Evolutionary conservation across 2,329 filamentous ascomycete genomes (phyloP).

Genomic region (Fusarium sp.): DNA sequence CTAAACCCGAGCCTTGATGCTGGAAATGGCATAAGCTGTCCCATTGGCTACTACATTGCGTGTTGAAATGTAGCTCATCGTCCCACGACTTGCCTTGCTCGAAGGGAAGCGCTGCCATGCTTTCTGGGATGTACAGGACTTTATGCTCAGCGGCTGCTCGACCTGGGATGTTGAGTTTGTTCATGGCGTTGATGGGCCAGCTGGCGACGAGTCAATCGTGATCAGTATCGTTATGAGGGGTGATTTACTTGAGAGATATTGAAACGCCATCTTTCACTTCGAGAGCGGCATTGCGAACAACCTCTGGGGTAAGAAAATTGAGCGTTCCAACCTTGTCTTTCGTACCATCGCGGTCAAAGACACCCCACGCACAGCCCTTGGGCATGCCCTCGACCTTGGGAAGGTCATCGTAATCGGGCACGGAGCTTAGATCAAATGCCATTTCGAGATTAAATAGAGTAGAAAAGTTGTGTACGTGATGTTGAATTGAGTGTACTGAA

Average conservation of each 20-base stretch:
- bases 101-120: constrained; percentile 29
- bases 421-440: constrained; percentile 6
- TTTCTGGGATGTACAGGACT: constrained; percentile 52
- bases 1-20: constrained; percentile 59
- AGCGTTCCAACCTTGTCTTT: constrained; percentile 67
- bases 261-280: constrained; percentile 59
- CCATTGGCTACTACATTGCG: constrained; percentile 70
- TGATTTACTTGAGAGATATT: constrained; percentile 65
- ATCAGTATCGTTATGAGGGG: accelerated
- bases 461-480: no score
- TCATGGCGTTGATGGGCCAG: constrained; percentile 40
- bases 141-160: constrained; percentile 52
- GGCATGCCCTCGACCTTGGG: constrained; percentile 58
- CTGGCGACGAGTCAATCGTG: constrained; percentile 3
- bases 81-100: constrained; percentile 54
- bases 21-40: constrained; percentile 64
- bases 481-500: background rate
- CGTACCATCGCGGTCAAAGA: constrained; percentile 62
- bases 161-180: constrained; percentile 49
- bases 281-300: constrained; percentile 48
- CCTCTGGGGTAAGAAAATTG: constrained; percentile 65
- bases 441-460: background rate
- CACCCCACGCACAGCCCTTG: constrained; percentile 66
- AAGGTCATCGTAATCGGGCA: constrained; percentile 37
- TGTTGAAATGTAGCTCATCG: constrained; percentile 69